phyloP scores from a whole-genome alignment of 306 rosid genomes.

The Mucuna pruriens region DNA sequence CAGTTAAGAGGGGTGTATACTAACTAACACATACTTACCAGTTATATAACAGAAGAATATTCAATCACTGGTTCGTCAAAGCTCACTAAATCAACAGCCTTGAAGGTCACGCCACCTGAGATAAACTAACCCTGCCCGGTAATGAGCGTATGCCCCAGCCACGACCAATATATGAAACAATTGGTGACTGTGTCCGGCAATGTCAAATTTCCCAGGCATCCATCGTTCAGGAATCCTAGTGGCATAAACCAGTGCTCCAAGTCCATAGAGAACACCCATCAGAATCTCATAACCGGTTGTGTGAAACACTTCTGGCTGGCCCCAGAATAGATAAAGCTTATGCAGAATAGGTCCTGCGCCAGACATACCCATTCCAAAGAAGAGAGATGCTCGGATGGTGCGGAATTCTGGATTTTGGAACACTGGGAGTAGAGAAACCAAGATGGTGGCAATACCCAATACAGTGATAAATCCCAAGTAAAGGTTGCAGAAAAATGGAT shows the following conservation, averaged over 20 bases:
- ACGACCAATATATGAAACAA: slow-evolving; percentile 84
- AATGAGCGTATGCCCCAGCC: slow-evolving; percentile 93
- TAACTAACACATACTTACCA: neutral
- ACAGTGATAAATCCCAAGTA: slow-evolving; percentile 83
- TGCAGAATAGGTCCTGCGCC: slow-evolving; percentile 83
- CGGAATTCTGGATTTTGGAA: slow-evolving; percentile 86
- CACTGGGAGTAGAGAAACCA: slow-evolving; percentile 82
- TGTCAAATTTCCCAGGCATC: slow-evolving; percentile 97
- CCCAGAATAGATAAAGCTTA: slow-evolving; percentile 84
- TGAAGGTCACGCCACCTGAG: slow-evolving; percentile 90
- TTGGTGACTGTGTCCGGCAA: slow-evolving; percentile 99
- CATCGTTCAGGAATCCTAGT: slow-evolving; percentile 94
- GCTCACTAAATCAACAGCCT: slow-evolving; percentile 65
- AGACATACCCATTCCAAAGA: slow-evolving; percentile 85
- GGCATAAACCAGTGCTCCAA: slow-evolving; percentile 91
- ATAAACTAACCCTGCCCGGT: slow-evolving; percentile 90
- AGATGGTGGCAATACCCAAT: slow-evolving; percentile 71
- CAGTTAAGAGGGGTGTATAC: slow-evolving; percentile 25
- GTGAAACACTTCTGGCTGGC: slow-evolving; percentile 81
- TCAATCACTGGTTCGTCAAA: slow-evolving; percentile 9
- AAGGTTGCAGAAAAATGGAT: slow-evolving; percentile 88
- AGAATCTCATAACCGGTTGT: slow-evolving; percentile 86
- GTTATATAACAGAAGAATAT: slow-evolving; percentile 15
- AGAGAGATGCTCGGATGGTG: slow-evolving; percentile 78
- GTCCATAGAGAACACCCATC: slow-evolving; percentile 82